Conservation (phyloP, 2,329 filamentous ascomycete species). For the Aschersonia sp. region DNA sequence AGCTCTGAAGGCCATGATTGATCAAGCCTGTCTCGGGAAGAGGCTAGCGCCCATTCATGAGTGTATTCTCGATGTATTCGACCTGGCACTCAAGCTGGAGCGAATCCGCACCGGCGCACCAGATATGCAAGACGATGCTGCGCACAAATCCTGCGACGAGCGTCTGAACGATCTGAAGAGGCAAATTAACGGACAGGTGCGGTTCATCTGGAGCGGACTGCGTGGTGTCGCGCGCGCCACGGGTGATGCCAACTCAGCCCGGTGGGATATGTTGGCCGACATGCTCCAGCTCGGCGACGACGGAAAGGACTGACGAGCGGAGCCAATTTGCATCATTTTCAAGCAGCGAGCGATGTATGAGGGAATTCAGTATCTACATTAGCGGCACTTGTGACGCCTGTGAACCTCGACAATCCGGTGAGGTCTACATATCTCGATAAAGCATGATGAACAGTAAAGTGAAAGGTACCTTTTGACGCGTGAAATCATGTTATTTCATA, state of each 20-base stretch:
- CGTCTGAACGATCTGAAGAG: constrained; percentile 40
- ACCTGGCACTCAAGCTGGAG: constrained; percentile 57
- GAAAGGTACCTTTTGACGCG: no score
- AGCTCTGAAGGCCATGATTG: constrained; percentile 48
- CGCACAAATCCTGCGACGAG: constrained; percentile 30
- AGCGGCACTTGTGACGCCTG: no score
- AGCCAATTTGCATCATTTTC: not conserved
- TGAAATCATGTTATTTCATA: no score
- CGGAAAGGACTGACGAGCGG: constrained; percentile 1
- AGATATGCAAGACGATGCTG: constrained; percentile 11
- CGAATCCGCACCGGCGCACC: constrained; percentile 30
- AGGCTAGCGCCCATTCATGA: constrained; percentile 58
- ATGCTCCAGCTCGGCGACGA: constrained; percentile 46
- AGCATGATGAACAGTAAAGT: no score
- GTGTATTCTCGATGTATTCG: constrained; percentile 60
- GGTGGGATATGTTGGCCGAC: constrained; percentile 74
- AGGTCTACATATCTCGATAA: no score
- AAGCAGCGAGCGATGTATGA: not conserved
- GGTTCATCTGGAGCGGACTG: constrained; percentile 60
- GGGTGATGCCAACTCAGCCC: constrained; percentile 39
- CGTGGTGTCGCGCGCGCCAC: constrained; percentile 63
- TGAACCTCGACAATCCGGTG: no score
- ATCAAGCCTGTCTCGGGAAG: constrained; percentile 54
- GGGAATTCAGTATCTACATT: no score
- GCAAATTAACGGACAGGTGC: constrained; percentile 50